These are phyloP conservation scores for Acacia crassicarpa DNA, from an alignment of 306 rosid genomes.

Conservation along the genomic window DNA sequence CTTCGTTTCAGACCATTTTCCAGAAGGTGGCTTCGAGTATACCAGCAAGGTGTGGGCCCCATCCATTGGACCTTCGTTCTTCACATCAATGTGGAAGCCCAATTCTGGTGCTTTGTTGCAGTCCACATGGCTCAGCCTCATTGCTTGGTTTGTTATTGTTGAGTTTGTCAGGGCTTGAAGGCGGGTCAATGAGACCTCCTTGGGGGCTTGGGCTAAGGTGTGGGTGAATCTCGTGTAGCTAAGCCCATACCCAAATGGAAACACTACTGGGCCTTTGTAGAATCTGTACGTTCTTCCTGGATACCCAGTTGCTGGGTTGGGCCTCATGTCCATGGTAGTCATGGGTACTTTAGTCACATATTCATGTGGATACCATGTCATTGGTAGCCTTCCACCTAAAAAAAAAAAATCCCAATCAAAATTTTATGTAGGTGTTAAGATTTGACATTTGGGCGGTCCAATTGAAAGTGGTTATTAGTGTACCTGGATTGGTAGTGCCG, in stretches of 20 bases:
- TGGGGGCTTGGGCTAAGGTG: conserved; percentile 49
- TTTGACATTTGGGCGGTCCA: neutral
- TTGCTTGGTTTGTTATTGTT: conserved; percentile 27
- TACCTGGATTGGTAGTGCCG: conserved; percentile 63
- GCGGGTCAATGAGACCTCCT: conserved; percentile 37
- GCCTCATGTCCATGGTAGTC: conserved; percentile 80
- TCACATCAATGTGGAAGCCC: conserved; percentile 51
- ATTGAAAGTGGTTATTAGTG: too few species aligned
- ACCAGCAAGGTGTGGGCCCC: conserved; percentile 73
- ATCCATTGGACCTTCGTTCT: conserved; percentile 67
- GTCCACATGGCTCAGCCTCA: conserved; percentile 51
- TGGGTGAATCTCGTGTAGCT: conserved; percentile 69
- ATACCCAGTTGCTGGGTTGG: conserved; percentile 66
- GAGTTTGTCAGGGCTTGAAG: conserved; percentile 42
- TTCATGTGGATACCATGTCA: conserved; percentile 89
- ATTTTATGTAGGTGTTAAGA: too few species aligned
- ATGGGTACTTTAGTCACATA: conserved; percentile 64
- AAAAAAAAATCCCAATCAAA: neutral
- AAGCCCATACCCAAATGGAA: conserved; percentile 77
- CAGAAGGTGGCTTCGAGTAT: conserved; percentile 56
- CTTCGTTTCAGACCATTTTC: conserved; percentile 42
- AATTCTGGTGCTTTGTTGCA: conserved; percentile 42
- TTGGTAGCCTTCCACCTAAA: conserved; percentile 43
- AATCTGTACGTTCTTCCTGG: conserved; percentile 94
- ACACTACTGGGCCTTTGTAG: conserved; percentile 88